A percentile compares a stretch with the other conserved stretches of the same genome.
phyloP scores from a whole-genome alignment of 208 protist genomes.

The Novymonas esmeraldas region DNA sequence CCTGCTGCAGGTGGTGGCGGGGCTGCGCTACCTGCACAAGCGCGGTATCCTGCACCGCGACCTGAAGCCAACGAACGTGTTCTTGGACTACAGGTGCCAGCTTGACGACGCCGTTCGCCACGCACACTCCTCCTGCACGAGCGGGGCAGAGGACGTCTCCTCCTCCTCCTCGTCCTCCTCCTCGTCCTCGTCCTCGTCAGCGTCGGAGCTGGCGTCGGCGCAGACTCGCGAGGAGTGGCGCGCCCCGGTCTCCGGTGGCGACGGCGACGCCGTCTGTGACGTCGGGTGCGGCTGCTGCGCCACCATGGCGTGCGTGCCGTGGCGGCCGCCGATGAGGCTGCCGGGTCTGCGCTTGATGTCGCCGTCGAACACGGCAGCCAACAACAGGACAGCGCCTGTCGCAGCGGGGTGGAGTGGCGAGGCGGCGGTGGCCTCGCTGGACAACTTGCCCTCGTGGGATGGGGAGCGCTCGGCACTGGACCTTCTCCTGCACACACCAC shows the following conservation, averaged over 20 bases:
- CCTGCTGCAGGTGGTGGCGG: constrained; percentile 57
- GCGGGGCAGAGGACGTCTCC: not conserved
- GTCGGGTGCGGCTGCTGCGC: not conserved
- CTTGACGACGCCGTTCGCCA: constrained; percentile 16
- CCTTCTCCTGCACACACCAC: constrained; percentile 16
- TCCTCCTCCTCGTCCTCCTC: not conserved
- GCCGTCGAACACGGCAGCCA: no score
- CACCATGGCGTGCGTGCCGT: not conserved
- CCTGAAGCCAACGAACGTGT: constrained; percentile 88
- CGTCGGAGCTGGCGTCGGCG: no score
- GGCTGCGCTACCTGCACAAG: constrained; percentile 73
- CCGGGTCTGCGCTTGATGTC: not conserved
- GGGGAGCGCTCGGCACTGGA: constrained; percentile 20
- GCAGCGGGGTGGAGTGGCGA: not conserved
- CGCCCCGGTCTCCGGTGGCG: no score
- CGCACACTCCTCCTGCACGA: constrained; percentile 7
- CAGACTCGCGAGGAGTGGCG: not conserved
- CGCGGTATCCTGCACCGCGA: constrained; percentile 80
- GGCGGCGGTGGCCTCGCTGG: constrained; percentile 2
- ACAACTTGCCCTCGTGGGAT: constrained; percentile 23
- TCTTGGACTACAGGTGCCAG: constrained; percentile 81
- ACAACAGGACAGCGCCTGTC: no score
- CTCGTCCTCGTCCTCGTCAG: not conserved
- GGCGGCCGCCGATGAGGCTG: not conserved
- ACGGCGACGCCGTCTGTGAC: no score